These are phyloP conservation scores for Pichia heedii DNA, from an alignment of 805 yeast species.

Conservation along the genomic window DNA sequence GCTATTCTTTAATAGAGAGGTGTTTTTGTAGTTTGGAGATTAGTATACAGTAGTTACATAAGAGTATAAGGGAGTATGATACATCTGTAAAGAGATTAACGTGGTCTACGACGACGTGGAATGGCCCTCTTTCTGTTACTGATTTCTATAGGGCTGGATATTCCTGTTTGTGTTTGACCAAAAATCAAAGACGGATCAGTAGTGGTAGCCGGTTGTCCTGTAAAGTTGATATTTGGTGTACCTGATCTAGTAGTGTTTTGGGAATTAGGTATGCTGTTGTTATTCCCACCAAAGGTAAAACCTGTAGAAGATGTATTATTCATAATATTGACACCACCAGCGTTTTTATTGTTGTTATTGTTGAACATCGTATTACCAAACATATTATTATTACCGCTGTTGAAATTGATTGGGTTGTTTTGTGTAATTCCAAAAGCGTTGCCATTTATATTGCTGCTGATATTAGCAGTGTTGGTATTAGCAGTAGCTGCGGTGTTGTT, in stretches of 20 bases:
- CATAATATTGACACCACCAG: not conserved
- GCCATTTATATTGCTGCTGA: too few relatives aligned
- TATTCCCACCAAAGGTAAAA: conserved; percentile 1
- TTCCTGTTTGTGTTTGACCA: not conserved
- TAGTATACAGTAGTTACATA: too few relatives aligned
- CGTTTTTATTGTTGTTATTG: not conserved
- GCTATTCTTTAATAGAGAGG: too few relatives aligned
- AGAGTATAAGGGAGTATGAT: too few relatives aligned
- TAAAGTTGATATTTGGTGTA: conserved; percentile 27
- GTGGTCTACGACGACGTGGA: not conserved
- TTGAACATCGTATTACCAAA: not conserved
- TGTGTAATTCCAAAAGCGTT: too few relatives aligned
- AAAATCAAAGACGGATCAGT: conserved; percentile 23
- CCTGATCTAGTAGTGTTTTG: conserved; percentile 12
- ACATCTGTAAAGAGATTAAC: not conserved
- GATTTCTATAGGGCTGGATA: not conserved
- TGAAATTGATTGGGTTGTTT: too few relatives aligned
- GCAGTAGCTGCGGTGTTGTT: too few relatives aligned
- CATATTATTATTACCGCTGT: not conserved
- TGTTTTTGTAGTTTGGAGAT: too few relatives aligned
- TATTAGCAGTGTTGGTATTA: too few relatives aligned
- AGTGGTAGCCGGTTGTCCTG: conserved; percentile 18
- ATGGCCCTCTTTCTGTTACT: not conserved
- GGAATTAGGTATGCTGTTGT: not conserved
- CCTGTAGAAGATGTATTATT: not conserved